phyloP scores from a whole-genome alignment of 441 rosid genomes.

The Macaranga tanarius region DNA sequence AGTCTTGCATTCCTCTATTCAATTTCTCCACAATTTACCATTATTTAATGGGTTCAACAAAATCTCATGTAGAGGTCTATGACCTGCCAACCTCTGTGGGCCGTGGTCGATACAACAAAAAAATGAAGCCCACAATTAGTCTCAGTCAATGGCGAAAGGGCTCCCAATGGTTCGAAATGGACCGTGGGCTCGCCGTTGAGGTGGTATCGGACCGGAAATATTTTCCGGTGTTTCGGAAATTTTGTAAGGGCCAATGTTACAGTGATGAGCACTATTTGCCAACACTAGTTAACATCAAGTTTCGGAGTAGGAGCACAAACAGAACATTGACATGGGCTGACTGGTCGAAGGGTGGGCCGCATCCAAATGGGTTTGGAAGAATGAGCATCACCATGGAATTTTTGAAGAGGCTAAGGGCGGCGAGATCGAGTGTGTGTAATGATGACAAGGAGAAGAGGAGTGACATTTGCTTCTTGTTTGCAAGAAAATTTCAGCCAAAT shows the following conservation, averaged over 20 bases:
- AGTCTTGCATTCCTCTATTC: conserved; percentile 75
- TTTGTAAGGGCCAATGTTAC: conserved; percentile 48
- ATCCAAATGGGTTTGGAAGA: conserved; percentile 47
- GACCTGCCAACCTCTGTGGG: conserved; percentile 56
- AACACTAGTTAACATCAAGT: conserved; percentile 44
- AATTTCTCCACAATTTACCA: conserved; percentile 61
- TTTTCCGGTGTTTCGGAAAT: conserved; percentile 33
- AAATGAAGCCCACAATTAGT: conserved; percentile 44
- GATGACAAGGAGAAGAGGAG: conserved; percentile 46
- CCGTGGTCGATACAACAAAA: conserved; percentile 54
- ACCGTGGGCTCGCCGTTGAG: conserved; percentile 52
- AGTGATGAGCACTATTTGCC: conserved; percentile 78
- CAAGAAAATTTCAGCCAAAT: conserved; percentile 60
- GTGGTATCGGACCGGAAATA: conserved; percentile 52
- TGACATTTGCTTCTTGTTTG: conserved; percentile 59
- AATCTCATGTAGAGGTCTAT: conserved; percentile 40
- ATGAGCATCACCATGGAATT: conserved; percentile 35
- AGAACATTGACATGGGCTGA: conserved; percentile 67
- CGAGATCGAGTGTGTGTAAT: conserved; percentile 27
- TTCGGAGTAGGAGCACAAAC: conserved; percentile 41
- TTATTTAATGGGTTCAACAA: conserved; percentile 43
- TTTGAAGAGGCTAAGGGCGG: conserved; percentile 42
- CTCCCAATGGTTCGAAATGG: conserved; percentile 77
- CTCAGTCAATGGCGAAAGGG: conserved; percentile 69
- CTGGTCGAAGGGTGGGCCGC: conserved; percentile 74